Evolutionary conservation across 2,329 filamentous ascomycete species (phyloP).

Genomic region (Pleoardoris graminearum): DNA sequence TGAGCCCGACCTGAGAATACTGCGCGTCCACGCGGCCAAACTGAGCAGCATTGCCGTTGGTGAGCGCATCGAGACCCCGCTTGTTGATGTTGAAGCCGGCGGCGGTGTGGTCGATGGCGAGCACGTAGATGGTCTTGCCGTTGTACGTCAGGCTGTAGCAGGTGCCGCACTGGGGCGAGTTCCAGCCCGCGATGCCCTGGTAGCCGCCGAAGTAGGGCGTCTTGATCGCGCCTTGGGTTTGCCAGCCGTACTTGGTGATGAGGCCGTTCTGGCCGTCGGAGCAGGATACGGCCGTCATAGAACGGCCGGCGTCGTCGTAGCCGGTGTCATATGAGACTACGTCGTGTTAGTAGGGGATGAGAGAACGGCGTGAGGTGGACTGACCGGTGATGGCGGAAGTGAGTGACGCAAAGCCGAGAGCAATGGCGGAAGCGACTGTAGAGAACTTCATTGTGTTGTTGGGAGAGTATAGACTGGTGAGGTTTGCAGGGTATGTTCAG

Average conservation of each 20-base stretch:
- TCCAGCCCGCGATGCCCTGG: conserved; percentile 53
- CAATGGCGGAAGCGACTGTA: conserved; percentile 25
- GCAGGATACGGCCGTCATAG: conserved; percentile 64
- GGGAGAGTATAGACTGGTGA: conserved; percentile 6
- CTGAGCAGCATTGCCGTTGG: conserved; percentile 49
- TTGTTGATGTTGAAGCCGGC: conserved; percentile 56
- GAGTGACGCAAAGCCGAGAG: conserved; percentile 34
- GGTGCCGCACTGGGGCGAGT: conserved; percentile 52
- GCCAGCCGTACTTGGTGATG: conserved; percentile 63
- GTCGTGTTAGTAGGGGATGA: conserved; percentile 5
- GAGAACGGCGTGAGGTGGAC: background rate
- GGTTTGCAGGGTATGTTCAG: conserved; percentile 3
- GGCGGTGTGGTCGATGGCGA: conserved; percentile 53
- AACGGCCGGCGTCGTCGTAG: conserved; percentile 65
- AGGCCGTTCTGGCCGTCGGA: conserved; percentile 70
- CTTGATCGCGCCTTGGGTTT: conserved; percentile 49
- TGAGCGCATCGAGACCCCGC: conserved; percentile 55
- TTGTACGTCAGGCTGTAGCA: conserved; percentile 58
- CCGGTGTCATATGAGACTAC: conserved; percentile 70
- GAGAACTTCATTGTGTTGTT: conserved; percentile 41
- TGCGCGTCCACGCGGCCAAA: conserved; percentile 51
- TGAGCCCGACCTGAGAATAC: conserved; percentile 43
- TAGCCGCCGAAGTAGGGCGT: conserved; percentile 57
- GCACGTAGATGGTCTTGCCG: conserved; percentile 52
- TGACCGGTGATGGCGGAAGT: conserved; percentile 40